Percentiles rank a stretch among this genome's conserved stretches.
Evolutionary conservation across 495 filamentous ascomycete species (phyloP).

Genomic region (Lophium mytilinum): DNA sequence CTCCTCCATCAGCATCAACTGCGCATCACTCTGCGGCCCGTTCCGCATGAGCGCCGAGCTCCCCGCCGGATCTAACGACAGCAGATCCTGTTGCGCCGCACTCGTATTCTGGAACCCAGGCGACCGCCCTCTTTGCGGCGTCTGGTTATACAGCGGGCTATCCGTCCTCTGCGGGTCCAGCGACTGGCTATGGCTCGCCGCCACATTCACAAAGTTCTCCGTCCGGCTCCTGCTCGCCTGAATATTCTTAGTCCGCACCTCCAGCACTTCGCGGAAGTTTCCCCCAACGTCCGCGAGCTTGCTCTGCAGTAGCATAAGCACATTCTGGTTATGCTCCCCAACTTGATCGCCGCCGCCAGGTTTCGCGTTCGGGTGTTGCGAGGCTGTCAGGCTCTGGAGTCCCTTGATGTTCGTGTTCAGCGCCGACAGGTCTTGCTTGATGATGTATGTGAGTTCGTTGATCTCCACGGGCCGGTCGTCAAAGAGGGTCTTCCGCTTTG

Average conservation of each 20-base stretch:
- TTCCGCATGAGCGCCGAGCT: constrained; percentile 43
- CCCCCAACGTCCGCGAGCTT: constrained; percentile 89
- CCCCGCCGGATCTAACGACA: constrained; percentile 66
- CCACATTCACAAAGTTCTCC: constrained; percentile 91
- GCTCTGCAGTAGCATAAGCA: constrained; percentile 84
- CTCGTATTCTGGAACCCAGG: constrained; percentile 41
- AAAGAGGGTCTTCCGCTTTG: constrained; percentile 92
- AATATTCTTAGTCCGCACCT: constrained; percentile 96
- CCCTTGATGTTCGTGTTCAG: constrained; percentile 79
- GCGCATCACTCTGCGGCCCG: constrained; percentile 63
- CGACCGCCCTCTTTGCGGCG: constrained; percentile 56
- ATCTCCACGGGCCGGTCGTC: constrained; percentile 96
- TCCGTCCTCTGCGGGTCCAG: constrained; percentile 44
- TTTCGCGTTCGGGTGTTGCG: constrained; percentile 59
- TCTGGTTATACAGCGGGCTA: constrained; percentile 73
- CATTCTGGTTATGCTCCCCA: constrained; percentile 95
- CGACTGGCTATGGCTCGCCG: constrained; percentile 62
- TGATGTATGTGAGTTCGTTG: constrained; percentile 88
- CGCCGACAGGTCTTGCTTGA: constrained; percentile 91
- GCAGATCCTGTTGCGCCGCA: constrained; percentile 55
- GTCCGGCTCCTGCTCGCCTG: constrained; percentile 86
- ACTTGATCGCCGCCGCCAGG: constrained; percentile 62
- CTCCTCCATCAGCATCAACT: constrained; percentile 92
- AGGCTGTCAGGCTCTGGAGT: constrained; percentile 62
- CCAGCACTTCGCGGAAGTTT: constrained; percentile 95